Conservation (phyloP, 2,329 filamentous ascomycete species). For the Paraphaeosphaeria sporulosa region DNA sequence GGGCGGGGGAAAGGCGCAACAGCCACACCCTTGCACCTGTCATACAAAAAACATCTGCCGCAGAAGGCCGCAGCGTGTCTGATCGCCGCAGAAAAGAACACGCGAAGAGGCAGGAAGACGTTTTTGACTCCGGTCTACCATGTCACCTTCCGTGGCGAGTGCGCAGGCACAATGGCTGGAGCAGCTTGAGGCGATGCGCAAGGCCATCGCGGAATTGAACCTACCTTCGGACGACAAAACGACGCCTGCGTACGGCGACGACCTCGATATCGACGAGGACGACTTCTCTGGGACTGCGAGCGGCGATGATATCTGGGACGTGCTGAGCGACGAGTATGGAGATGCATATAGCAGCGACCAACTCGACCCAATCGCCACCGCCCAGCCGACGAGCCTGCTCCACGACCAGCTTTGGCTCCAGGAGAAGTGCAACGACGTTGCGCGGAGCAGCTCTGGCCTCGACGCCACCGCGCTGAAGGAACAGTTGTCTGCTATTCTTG, state of each 20-base stretch:
- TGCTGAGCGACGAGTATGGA: conserved; percentile 79
- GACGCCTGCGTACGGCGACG: conserved; percentile 61
- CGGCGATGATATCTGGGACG: conserved; percentile 89
- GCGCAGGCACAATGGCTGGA: conserved; percentile 78
- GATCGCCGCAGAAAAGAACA: neutral
- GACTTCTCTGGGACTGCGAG: conserved; percentile 67
- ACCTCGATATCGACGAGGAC: conserved; percentile 72
- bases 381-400: conserved; percentile 32
- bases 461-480: conserved; percentile 74
- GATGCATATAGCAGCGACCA: conserved; percentile 71
- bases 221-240: conserved; percentile 58
- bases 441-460: conserved; percentile 70
- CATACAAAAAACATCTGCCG: neutral
- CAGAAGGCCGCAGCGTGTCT: neutral
- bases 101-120: neutral
- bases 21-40: neutral
- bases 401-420: conserved; percentile 76
- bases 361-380: conserved; percentile 60
- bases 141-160: conserved; percentile 50
- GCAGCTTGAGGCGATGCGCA: conserved; percentile 85
- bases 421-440: conserved; percentile 71
- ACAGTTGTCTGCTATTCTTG: conserved; percentile 78
- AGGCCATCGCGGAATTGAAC: conserved; percentile 78
- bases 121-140: conserved; percentile 19
- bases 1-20: conserved; percentile 33